Evolutionary conservation across 441 rosid genomes (phyloP), one percentile per base, ranked within the genome.

Genomic region (Erodium texanum): DNA sequence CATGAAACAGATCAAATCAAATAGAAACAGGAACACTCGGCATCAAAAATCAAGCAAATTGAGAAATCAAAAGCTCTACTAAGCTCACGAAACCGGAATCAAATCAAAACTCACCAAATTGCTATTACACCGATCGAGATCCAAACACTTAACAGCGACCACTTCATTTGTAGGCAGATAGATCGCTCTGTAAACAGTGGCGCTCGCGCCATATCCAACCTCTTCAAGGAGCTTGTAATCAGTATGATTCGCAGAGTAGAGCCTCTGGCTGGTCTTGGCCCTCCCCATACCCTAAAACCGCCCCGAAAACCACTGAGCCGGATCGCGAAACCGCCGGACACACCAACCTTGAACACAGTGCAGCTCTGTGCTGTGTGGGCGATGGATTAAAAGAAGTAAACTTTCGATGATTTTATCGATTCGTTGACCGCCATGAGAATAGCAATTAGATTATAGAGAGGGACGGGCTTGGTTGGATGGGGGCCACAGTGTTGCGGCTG

Each of bases 81-180:
- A 66, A 74, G 43, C n/a, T 34, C 52, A 41, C 70, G 59, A 76
- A 64, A 52, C 66, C 54, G 64, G 3, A 69, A 50, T 59, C 68
- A 66, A 67, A 74, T 72, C 65, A 71, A 59, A 2, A 78, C 88
- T 29, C 38, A 95, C 99, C 90, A 95, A 90, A 76, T 92, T 92
- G 77, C 88, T 87, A 64, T 86, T 89, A 82, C 98, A 95, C 23
- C 99, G 98, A 86, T 92, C 97, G 83, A 95, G 99, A 90, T 95
- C 99, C 87, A 95, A 85, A 72, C 96, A 86, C 77, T 95, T 95
- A 70, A 95, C 83, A 12, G 99, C 98, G 61, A 95, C 84, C 70
- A 92, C 79, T 66, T 92, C 89, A 56, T 95, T 92, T 68, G 73
- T 68, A 2, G 97, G 98, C 34, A 92, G 81, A 81, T 83, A 90